These are phyloP conservation scores for Acidiella bohemica DNA, from an alignment of 495 filamentous ascomycete species.

Conservation along the genomic window DNA sequence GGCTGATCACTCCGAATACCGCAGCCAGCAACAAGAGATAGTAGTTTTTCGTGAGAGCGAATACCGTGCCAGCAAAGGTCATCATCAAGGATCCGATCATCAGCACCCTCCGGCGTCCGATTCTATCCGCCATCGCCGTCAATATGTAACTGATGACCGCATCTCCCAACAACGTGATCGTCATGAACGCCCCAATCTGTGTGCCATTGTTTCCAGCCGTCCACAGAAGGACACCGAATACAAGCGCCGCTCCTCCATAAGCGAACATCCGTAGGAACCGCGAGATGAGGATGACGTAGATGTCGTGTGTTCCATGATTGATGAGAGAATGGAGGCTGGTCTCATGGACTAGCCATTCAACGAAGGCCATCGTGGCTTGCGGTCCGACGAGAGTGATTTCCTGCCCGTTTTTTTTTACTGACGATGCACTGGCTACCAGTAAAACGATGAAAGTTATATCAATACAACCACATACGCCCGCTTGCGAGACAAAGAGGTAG, in stretches of 20 bases:
- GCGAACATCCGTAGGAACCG: constrained; percentile 70
- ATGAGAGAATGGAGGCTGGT: constrained; percentile 37
- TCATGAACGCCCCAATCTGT: constrained; percentile 72
- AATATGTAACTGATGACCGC: constrained; percentile 60
- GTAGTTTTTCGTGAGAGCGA: constrained; percentile 54
- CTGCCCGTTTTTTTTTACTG: no score
- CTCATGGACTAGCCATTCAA: constrained; percentile 13
- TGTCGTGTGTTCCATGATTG: constrained; percentile 39
- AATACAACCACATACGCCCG: no score
- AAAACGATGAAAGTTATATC: no score
- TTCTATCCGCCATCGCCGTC: constrained; percentile 56
- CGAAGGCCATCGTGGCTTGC: constrained; percentile 7
- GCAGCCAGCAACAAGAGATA: constrained; percentile 60
- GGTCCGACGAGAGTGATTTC: no score
- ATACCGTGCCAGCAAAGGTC: constrained; percentile 51
- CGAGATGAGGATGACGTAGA: constrained; percentile 58
- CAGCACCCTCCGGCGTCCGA: constrained; percentile 55
- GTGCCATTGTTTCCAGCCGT: constrained; percentile 48
- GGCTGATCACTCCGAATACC: constrained; percentile 68
- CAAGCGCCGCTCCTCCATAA: constrained; percentile 60
- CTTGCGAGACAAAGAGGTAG: no score
- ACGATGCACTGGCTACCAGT: no score
- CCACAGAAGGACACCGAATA: constrained; percentile 56
- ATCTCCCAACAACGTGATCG: constrained; percentile 66
- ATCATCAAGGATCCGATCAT: constrained; percentile 52